phyloP scores from a whole-genome alignment of 2,329 filamentous ascomycete species.

The Trichoderma brevicompactum region DNA sequence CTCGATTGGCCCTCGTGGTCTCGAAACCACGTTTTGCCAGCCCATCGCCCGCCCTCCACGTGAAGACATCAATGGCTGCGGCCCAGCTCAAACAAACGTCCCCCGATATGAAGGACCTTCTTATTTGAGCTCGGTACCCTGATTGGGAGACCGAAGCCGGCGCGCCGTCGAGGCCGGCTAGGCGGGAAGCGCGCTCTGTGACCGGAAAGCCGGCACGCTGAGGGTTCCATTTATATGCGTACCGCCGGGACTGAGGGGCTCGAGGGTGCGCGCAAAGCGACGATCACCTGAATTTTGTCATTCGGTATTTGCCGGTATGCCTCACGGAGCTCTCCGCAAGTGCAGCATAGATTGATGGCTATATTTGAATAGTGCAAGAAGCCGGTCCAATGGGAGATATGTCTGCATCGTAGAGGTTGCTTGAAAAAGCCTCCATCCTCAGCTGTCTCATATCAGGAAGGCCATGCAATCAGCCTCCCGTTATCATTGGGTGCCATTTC shows the following conservation, averaged over 20 bases:
- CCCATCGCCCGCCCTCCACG: constrained; percentile 20
- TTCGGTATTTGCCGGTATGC: constrained; percentile 18
- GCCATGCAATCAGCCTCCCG: background rate
- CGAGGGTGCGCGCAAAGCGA: constrained; percentile 11
- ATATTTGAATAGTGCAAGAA: constrained; percentile 4
- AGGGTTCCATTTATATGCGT: constrained; percentile 15
- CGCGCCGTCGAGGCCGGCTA: constrained; percentile 4
- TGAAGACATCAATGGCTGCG: constrained; percentile 22
- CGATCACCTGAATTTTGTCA: background rate
- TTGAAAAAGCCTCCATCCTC: background rate
- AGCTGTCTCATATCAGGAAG: constrained; percentile 16
- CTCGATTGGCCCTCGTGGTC: constrained; percentile 15
- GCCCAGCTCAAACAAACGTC: constrained; percentile 1
- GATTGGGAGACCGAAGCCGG: constrained; percentile 21
- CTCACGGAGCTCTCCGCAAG: constrained; percentile 11
- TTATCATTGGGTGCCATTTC: constrained; percentile 18
- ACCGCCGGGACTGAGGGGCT: constrained; percentile 7
- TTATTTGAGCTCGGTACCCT: constrained; percentile 13
- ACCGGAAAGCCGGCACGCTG: constrained; percentile 17
- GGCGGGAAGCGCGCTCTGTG: constrained; percentile 12
- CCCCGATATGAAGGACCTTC: background rate
- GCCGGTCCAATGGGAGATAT: constrained; percentile 22
- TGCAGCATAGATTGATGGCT: background rate
- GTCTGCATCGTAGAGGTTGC: background rate
- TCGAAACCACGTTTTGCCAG: constrained; percentile 1